phyloP scores from a whole-genome alignment of 805 yeast genomes.

The Metschnikowia koreensis region DNA sequence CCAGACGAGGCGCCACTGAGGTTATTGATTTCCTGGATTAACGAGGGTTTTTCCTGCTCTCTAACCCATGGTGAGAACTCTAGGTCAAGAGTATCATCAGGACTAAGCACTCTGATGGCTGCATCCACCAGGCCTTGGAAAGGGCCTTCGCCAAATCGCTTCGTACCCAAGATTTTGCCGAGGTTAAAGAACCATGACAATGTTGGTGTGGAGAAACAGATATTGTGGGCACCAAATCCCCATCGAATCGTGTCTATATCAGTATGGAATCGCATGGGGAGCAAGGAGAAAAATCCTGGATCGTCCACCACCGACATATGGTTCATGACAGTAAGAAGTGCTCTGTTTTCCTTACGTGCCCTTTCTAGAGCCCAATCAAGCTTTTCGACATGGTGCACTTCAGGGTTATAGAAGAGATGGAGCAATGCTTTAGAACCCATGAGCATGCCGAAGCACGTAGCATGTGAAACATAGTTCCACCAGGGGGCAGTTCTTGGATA shows the following conservation, averaged over 20 bases:
- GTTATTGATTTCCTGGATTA: conserved; percentile 39
- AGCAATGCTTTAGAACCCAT: conserved; percentile 61
- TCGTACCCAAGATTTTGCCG: conserved; percentile 86
- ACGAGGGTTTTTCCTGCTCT: conserved; percentile 30
- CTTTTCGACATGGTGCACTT: conserved; percentile 58
- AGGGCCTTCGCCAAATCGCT: conserved; percentile 89
- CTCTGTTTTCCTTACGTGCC: conserved; percentile 66
- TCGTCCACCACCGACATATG: conserved; percentile 93
- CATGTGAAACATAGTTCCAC: conserved; percentile 70
- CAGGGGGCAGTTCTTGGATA: conserved; percentile 56
- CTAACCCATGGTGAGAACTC: conserved; percentile 37
- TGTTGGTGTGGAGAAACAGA: conserved; percentile 66
- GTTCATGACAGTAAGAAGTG: conserved; percentile 83
- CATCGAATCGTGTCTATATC: conserved; percentile 74
- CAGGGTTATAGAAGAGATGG: conserved; percentile 61
- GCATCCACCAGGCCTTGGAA: conserved; percentile 91
- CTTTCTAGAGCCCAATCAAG: conserved; percentile 62
- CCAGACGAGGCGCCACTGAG: conserved; percentile 6
- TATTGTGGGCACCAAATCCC: conserved; percentile 92
- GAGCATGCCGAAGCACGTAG: conserved; percentile 66
- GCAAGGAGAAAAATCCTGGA: conserved; percentile 83
- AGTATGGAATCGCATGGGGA: conserved; percentile 67
- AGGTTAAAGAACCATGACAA: conserved; percentile 68
- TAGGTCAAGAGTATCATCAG: conserved; percentile 63
- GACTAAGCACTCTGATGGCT: conserved; percentile 72